These are phyloP conservation scores for Hirsutella rhossiliensis DNA, from an alignment of 2,329 filamentous ascomycete genomes.

Conservation along the genomic window DNA sequence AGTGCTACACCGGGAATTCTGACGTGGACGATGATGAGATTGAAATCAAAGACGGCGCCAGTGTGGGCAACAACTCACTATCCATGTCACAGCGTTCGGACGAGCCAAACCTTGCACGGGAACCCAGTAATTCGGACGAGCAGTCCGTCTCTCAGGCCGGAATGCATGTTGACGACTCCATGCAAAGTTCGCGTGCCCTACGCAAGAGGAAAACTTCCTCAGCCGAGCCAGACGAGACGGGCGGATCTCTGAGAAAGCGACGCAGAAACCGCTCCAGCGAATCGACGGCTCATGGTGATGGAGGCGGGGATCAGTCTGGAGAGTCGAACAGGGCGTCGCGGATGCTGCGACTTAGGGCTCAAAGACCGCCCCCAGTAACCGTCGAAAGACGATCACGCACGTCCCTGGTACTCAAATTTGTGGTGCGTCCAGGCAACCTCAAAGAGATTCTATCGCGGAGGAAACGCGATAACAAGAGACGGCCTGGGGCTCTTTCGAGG, in stretches of 20 bases:
- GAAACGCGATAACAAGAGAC: slow-evolving; percentile 19
- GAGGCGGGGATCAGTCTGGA: slow-evolving; percentile 14
- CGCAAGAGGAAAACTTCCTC: slow-evolving; percentile 79
- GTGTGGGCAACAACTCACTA: slow-evolving; percentile 10
- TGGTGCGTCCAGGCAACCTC: slow-evolving; percentile 23
- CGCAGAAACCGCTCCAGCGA: slow-evolving; percentile 35
- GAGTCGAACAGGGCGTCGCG: slow-evolving; percentile 33
- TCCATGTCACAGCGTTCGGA: slow-evolving; percentile 15
- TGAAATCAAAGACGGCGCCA: slow-evolving; percentile 13
- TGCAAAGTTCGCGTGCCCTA: slow-evolving; percentile 66
- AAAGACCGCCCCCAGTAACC: slow-evolving; percentile 27
- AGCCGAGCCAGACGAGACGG: slow-evolving; percentile 45
- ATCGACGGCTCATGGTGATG: slow-evolving; percentile 22
- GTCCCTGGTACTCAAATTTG: slow-evolving; percentile 22
- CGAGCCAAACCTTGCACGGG: slow-evolving; percentile 37
- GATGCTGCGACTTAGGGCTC: slow-evolving; percentile 42
- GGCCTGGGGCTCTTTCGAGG: slow-evolving; percentile 8
- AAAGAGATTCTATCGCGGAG: slow-evolving; percentile 24
- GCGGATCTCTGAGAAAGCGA: slow-evolving; percentile 40
- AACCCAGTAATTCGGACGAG: slow-evolving; percentile 12
- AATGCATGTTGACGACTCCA: slow-evolving; percentile 58
- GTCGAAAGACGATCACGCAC: slow-evolving; percentile 25
- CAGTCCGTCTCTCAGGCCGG: slow-evolving; percentile 69
- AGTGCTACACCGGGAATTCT: slow-evolving; percentile 27
- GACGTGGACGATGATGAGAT: slow-evolving; percentile 18